A percentile compares a stretch with the other conserved stretches of the same genome.
These are phyloP conservation scores for Cocos nucifera DNA, from an alignment of 176 grass and related monocot genomes.

Conservation along the genomic window DNA sequence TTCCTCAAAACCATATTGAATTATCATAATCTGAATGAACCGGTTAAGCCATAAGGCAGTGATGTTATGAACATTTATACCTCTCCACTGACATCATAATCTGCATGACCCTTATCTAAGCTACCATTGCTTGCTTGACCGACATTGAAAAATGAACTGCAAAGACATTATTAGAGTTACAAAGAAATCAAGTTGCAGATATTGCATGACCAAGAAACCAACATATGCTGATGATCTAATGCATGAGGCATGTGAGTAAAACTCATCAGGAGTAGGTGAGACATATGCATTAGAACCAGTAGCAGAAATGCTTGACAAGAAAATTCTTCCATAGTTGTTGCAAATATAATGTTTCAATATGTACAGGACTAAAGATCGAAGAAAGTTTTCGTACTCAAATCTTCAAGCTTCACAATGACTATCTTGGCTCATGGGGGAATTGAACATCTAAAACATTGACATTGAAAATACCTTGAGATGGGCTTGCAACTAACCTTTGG, in stretches of 20 bases:
- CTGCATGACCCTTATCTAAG: slow-evolving; percentile 31
- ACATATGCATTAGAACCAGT: no score
- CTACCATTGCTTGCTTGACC: slow-evolving; percentile 52
- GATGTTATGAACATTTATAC: slow-evolving; percentile 27
- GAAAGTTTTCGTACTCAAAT: no score
- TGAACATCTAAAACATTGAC: background rate
- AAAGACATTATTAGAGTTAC: background rate
- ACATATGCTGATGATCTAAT: no score
- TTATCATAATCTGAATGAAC: no score
- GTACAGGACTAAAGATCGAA: no score
- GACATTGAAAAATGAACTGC: slow-evolving; percentile 79
- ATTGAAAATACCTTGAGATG: background rate
- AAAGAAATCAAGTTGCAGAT: background rate
- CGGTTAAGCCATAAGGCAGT: background rate
- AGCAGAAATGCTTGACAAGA: no score
- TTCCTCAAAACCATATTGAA: no score
- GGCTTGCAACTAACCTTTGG: slow-evolving; percentile 50
- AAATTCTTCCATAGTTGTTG: no score
- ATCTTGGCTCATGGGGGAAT: background rate
- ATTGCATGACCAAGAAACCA: no score
- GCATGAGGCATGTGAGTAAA: no score
- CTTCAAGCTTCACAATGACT: background rate
- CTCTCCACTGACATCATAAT: slow-evolving; percentile 88
- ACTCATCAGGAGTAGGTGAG: no score
- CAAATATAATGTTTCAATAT: no score